Conservation (phyloP, 768 basidiomycete genomes). For the Pleurotus tuber-regium region DNA sequence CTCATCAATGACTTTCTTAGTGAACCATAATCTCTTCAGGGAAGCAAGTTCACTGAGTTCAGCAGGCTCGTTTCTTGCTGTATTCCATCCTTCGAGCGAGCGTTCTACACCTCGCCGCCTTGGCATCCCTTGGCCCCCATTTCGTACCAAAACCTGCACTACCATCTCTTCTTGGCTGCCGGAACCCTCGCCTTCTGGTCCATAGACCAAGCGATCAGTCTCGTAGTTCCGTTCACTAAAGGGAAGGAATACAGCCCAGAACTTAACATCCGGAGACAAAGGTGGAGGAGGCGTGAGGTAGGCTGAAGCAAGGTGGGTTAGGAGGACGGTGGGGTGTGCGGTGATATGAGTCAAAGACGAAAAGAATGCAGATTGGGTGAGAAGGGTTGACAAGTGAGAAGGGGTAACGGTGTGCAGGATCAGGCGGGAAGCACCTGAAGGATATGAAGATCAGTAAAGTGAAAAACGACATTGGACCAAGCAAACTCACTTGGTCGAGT, state of each 20-base stretch:
- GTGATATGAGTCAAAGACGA: conserved; percentile 59
- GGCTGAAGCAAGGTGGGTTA: conserved; percentile 63
- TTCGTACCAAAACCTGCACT: conserved; percentile 58
- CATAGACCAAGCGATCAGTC: conserved; percentile 59
- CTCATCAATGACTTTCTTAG: conserved; percentile 31
- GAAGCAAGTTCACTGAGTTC: conserved; percentile 49
- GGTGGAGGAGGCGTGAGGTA: conserved; percentile 76
- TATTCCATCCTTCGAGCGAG: conserved; percentile 62
- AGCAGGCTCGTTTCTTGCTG: conserved; percentile 32
- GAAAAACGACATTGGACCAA: too few species aligned
- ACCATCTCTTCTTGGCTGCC: conserved; percentile 48
- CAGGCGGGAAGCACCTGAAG: conserved; percentile 52
- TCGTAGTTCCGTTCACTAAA: conserved; percentile 61
- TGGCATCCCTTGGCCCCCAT: conserved; percentile 33
- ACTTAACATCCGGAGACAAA: conserved; percentile 58
- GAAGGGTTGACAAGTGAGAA: conserved; percentile 48
- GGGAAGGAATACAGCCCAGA: conserved; percentile 78
- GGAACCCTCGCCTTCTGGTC: conserved; percentile 48
- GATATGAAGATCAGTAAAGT: conserved; percentile 6
- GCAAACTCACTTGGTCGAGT: conserved; percentile 46
- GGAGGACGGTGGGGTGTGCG: conserved; percentile 68
- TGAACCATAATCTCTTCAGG: conserved; percentile 44
- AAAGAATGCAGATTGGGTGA: conserved; percentile 65
- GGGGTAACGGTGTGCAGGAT: conserved; percentile 53
- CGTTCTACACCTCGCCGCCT: conserved; percentile 58